Percentiles rank a stretch among this genome's conserved stretches.
Conservation (phyloP, 2,329 filamentous ascomycete species). For the Seiridium unicorne region DNA sequence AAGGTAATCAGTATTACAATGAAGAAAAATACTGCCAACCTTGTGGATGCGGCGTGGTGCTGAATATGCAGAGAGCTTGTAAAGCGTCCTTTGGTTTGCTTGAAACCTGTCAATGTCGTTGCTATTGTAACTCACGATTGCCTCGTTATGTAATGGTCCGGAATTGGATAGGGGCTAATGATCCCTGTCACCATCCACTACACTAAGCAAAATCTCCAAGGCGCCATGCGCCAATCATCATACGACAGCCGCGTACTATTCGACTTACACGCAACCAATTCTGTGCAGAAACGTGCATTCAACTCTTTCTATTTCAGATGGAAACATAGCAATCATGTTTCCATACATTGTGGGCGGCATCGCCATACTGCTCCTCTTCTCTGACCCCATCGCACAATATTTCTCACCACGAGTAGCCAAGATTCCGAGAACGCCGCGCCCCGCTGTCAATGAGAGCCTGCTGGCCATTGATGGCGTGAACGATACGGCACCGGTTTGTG, state of each 20-base stretch:
- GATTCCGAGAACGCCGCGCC: constrained; percentile 38
- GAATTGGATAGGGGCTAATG: neutral
- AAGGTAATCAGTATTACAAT: neutral
- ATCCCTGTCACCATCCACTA: neutral
- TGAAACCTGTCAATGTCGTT: neutral
- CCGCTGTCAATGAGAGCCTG: constrained; percentile 48
- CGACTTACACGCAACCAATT: neutral
- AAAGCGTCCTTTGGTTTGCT: neutral
- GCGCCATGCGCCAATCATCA: constrained; percentile 1
- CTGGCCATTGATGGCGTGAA: constrained; percentile 44
- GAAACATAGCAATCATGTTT: constrained; percentile 32
- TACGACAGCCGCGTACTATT: constrained; percentile 1
- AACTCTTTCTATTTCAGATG: constrained; percentile 2
- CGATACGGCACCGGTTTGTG: constrained; percentile 32
- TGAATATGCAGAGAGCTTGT: neutral
- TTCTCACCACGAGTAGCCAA: constrained; percentile 26
- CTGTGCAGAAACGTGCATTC: constrained; percentile 1
- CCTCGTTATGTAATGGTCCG: constrained; percentile 2
- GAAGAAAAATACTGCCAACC: too few species aligned
- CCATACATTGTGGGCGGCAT: constrained; percentile 42
- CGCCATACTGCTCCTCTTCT: constrained; percentile 41
- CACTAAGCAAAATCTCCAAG: neutral
- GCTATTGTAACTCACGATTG: neutral
- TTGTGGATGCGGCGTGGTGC: neutral
- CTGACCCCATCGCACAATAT: constrained; percentile 40